These are phyloP conservation scores for Herpetomonas muscarum DNA, from an alignment of 208 protist genomes.

Conservation along the genomic window DNA sequence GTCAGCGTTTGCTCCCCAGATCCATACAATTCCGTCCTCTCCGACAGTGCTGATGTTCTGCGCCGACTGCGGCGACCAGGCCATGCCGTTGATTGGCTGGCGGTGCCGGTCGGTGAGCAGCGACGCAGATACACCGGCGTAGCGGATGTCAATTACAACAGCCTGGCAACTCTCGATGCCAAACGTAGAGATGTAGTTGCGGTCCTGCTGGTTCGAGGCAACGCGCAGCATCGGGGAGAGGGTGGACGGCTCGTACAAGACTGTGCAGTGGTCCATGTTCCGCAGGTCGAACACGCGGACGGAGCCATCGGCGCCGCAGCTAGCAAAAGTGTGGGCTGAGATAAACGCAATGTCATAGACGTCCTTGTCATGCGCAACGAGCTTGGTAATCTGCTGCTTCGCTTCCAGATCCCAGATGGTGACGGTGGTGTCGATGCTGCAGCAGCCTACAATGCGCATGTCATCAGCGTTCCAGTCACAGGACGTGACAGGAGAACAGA, in stretches of 20 bases:
- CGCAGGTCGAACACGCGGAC: constrained; percentile 98
- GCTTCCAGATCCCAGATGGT: constrained; percentile 98
- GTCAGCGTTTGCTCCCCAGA: constrained; percentile 94
- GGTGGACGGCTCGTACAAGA: constrained; percentile 96
- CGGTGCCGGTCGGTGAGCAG: constrained; percentile 80
- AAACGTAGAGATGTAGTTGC: constrained; percentile 96
- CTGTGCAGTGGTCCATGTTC: constrained; percentile 97
- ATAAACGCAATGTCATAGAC: constrained; percentile 99
- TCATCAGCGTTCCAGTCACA: constrained; percentile 99
- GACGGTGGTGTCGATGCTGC: constrained; percentile 98
- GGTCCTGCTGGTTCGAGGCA: constrained; percentile 97
- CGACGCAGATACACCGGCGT: constrained; percentile 83
- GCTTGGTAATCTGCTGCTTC: constrained; percentile 89
- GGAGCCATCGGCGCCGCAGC: constrained; percentile 98
- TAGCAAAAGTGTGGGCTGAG: constrained; percentile 94
- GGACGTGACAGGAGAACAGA: constrained; percentile 98
- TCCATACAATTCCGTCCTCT: constrained; percentile 95
- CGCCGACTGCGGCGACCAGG: constrained; percentile 93
- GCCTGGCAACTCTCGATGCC: constrained; percentile 92
- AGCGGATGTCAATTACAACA: constrained; percentile 96
- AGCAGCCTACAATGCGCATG: constrained; percentile 95
- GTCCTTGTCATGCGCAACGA: constrained; percentile 99
- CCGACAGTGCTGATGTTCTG: constrained; percentile 94
- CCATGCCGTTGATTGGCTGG: constrained; percentile 93
- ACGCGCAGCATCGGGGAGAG: constrained; percentile 94